phyloP scores from a whole-genome alignment of 2,329 filamentous ascomycete species.

The Diaporthe sp. region DNA sequence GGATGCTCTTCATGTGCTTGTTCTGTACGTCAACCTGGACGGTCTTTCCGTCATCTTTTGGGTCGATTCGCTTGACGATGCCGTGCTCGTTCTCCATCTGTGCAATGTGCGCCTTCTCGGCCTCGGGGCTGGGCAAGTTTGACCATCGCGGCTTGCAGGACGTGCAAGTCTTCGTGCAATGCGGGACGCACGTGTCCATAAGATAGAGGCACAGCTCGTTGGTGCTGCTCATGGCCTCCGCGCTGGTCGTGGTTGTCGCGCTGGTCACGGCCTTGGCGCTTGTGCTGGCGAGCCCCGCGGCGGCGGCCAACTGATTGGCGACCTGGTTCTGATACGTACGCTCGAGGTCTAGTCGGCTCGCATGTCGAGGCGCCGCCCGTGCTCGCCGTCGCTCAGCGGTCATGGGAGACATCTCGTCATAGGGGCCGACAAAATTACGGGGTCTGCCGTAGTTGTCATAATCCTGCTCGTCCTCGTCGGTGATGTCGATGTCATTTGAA shows the following conservation, averaged over 20 bases:
- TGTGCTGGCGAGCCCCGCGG: no score
- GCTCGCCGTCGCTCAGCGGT: no score
- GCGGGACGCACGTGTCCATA: not conserved
- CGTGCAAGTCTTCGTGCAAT: not conserved
- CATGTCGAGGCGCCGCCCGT: no score
- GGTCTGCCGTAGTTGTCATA: not conserved
- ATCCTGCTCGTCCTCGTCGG: not conserved
- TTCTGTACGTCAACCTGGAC: not conserved
- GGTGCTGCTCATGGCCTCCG: not conserved
- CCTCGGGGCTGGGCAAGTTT: not conserved
- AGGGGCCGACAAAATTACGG: not conserved
- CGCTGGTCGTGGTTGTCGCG: not conserved
- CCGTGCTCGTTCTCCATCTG: not conserved
- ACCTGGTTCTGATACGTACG: not conserved
- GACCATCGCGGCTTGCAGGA: conserved; percentile 9
- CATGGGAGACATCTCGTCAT: not conserved
- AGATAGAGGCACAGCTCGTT: conserved; percentile 5
- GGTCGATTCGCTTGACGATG: not conserved
- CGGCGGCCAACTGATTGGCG: not conserved
- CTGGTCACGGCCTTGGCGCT: not conserved
- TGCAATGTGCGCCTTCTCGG: not conserved
- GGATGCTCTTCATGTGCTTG: not conserved
- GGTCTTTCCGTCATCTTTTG: not conserved
- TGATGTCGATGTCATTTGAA: not conserved
- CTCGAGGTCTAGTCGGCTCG: no score